Conservation (phyloP, 148 eudicot species). For the Silene conica region DNA sequence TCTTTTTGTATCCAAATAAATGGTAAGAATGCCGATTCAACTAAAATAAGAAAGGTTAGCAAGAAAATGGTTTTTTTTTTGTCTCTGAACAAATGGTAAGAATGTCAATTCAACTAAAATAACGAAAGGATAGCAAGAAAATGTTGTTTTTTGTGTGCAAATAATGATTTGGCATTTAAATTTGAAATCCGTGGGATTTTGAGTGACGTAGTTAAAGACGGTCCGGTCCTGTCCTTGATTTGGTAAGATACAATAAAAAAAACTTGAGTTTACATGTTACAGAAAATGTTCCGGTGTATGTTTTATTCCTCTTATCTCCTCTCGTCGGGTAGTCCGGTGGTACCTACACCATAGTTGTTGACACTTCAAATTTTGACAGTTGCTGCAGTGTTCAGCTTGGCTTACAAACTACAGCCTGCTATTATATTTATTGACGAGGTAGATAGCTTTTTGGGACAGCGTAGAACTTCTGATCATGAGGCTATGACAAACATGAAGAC, state of each 20-base stretch:
- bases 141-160: no score
- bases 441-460: conserved; percentile 91
- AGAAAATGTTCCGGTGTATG: background rate
- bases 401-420: conserved; percentile 91
- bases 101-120: no score
- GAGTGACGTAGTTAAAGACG: background rate
- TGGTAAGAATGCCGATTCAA: no score
- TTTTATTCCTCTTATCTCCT: background rate
- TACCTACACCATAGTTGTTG: background rate
- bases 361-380: conserved; percentile 47
- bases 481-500: conserved; percentile 86
- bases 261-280: background rate
- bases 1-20: no score
- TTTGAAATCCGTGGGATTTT: no score
- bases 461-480: conserved; percentile 73
- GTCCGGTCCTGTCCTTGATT: background rate
- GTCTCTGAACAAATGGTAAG: no score
- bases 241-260: background rate
- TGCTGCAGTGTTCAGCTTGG: conserved; percentile 91
- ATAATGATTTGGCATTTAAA: no score
- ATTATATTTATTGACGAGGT: conserved; percentile 94
- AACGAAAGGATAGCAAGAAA: no score
- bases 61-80: no score
- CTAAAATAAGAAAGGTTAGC: no score
- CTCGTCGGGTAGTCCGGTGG: no score